These are phyloP conservation scores for Rhodotorula sphaerocarpa DNA, from an alignment of 768 basidiomycete genomes.

Conservation along the genomic window DNA sequence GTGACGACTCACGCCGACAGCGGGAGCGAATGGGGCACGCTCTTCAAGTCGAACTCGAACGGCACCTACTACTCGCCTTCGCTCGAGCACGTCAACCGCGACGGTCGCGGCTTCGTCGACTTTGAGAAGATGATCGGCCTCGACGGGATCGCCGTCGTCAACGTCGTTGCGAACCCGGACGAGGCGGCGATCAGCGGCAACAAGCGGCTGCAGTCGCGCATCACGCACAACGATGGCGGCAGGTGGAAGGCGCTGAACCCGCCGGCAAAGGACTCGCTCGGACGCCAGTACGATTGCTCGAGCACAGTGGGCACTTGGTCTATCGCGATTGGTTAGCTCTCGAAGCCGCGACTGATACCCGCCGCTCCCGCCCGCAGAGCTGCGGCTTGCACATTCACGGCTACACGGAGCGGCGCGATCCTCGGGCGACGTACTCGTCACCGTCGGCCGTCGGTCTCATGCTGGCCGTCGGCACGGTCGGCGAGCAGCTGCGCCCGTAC, in stretches of 20 bases:
- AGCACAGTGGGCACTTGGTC: constrained; percentile 51
- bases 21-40: constrained; percentile 74
- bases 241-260: constrained; percentile 77
- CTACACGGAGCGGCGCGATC: constrained; percentile 84
- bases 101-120: constrained; percentile 77
- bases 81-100: constrained; percentile 80
- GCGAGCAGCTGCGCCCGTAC: constrained; percentile 69
- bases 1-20: constrained; percentile 79
- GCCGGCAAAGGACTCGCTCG: constrained; percentile 66
- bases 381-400: constrained; percentile 89
- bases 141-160: constrained; percentile 90
- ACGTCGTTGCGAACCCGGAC: constrained; percentile 72
- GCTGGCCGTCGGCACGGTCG: constrained; percentile 95
- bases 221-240: constrained; percentile 95
- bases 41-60: constrained; percentile 94
- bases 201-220: constrained; percentile 73
- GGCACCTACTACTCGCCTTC: constrained; percentile 92
- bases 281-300: constrained; percentile 61
- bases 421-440: constrained; percentile 84
- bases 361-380: constrained; percentile 48
- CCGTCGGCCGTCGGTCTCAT: constrained; percentile 85
- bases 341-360: background rate
- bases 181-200: constrained; percentile 62
- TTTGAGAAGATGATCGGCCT: constrained; percentile 96
- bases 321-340: background rate